Evolutionary conservation across 495 filamentous ascomycete species (phyloP).

Genomic region (Penicillium manginii): DNA sequence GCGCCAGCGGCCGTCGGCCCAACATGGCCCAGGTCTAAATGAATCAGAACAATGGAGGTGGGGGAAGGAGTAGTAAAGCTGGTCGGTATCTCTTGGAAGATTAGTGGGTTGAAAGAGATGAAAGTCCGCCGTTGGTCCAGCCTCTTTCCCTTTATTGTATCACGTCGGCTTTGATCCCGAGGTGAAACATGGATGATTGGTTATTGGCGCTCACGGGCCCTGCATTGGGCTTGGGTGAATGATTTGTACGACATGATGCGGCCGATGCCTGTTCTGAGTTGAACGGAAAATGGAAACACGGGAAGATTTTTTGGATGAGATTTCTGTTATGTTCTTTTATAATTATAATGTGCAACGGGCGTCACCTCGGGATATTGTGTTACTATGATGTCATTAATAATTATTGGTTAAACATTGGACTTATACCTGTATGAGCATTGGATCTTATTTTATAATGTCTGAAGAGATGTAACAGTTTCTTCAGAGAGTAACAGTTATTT

Average conservation of each 20-base stretch:
- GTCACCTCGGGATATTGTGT: conserved; percentile 7
- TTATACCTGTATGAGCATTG: conserved; percentile 14
- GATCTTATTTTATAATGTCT: conserved; percentile 7
- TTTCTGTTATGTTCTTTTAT: background rate
- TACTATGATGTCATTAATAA: conserved; percentile 30
- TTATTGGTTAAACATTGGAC: conserved; percentile 15
- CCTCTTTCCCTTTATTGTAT: background rate
- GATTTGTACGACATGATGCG: conserved; percentile 1
- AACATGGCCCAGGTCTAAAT: conserved; percentile 69
- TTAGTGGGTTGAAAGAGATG: background rate
- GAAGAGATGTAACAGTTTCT: background rate
- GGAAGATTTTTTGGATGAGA: background rate
- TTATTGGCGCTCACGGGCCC: background rate
- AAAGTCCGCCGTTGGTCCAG: background rate
- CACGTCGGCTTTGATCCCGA: background rate
- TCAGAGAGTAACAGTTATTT: too few relatives aligned
- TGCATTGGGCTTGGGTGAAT: background rate
- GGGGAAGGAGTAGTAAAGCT: too few relatives aligned
- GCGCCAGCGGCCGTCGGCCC: conserved; percentile 52
- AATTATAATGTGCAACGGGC: conserved; percentile 8
- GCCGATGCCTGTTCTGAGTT: background rate
- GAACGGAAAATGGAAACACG: conserved; percentile 6
- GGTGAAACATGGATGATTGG: background rate
- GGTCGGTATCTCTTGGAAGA: background rate
- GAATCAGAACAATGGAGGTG: too few relatives aligned